A percentile compares a stretch with the other conserved stretches of the same genome.
phyloP scores from a whole-genome alignment of 495 filamentous ascomycete genomes.

The Penicillium parvum region DNA sequence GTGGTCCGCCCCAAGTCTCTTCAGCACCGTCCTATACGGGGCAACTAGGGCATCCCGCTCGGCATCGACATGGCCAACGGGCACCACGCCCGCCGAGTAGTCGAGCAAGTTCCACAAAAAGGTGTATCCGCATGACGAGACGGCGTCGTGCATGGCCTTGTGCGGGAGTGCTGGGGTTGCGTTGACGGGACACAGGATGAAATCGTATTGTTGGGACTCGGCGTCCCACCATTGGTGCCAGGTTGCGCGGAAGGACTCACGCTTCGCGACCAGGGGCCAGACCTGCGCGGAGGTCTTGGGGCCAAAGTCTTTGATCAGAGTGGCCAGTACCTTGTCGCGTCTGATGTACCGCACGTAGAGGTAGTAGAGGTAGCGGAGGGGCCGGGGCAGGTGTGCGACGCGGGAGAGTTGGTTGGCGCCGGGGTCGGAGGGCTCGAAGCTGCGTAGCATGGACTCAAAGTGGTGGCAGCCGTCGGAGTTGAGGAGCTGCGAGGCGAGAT shows the following conservation, averaged over 20 bases:
- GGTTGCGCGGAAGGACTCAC: conserved; percentile 69
- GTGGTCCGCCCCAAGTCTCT: conserved; percentile 51
- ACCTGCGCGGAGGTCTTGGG: conserved; percentile 67
- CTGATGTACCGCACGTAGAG: conserved; percentile 80
- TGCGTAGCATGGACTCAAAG: conserved; percentile 70
- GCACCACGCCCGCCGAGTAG: conserved; percentile 80
- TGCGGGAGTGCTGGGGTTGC: conserved; percentile 88
- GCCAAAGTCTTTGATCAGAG: conserved; percentile 65
- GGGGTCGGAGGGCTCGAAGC: conserved; percentile 74
- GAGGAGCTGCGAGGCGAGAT: conserved; percentile 78
- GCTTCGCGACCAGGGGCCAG: conserved; percentile 72
- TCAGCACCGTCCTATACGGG: conserved; percentile 46
- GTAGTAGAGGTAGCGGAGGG: conserved; percentile 82
- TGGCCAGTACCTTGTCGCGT: conserved; percentile 72
- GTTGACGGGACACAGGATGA: conserved; percentile 80
- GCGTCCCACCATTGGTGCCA: conserved; percentile 85
- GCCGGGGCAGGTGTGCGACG: conserved; percentile 68
- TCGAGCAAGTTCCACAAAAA: conserved; percentile 95
- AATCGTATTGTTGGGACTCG: conserved; percentile 60
- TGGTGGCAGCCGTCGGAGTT: conserved; percentile 84
- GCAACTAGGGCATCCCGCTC: conserved; percentile 59
- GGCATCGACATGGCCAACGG: conserved; percentile 79
- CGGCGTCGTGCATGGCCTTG: conserved; percentile 78
- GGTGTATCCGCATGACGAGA: conserved; percentile 89
- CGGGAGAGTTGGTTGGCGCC: conserved; percentile 70